phyloP scores from a whole-genome alignment of 768 basidiomycete species.

The Rhizopogon vesiculosus region DNA sequence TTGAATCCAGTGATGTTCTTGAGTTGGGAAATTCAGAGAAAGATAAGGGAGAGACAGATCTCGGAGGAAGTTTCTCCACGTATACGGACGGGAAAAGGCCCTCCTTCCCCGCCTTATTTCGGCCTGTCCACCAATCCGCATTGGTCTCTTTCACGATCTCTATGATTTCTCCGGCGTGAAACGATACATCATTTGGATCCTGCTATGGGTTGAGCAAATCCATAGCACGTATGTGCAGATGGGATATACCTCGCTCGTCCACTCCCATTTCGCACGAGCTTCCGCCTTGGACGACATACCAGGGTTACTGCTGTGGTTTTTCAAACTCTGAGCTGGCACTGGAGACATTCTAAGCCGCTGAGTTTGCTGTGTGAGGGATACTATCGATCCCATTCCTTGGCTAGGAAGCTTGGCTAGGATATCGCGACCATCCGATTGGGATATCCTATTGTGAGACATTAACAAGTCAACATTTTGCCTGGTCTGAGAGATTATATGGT shows the following conservation, averaged over 20 bases:
- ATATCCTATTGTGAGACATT: slow-evolving; percentile 36
- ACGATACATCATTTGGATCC: slow-evolving; percentile 77
- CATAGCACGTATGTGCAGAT: background rate
- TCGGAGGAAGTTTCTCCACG: slow-evolving; percentile 46
- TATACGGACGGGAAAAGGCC: slow-evolving; percentile 80
- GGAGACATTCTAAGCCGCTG: slow-evolving; percentile 22
- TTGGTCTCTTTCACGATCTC: slow-evolving; percentile 83
- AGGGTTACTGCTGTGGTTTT: background rate
- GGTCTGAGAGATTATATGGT: slow-evolving; percentile 42
- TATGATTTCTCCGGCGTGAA: slow-evolving; percentile 70
- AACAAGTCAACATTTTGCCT: slow-evolving; percentile 44
- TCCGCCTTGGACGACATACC: slow-evolving; percentile 12
- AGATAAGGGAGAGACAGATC: slow-evolving; percentile 14
- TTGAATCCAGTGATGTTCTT: slow-evolving; percentile 4
- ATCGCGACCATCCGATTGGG: slow-evolving; percentile 31
- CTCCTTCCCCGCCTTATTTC: slow-evolving; percentile 47
- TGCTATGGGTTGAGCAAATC: slow-evolving; percentile 22
- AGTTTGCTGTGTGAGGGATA: slow-evolving; percentile 17
- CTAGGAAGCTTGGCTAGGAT: slow-evolving; percentile 36
- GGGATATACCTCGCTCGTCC: slow-evolving; percentile 22
- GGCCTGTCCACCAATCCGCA: slow-evolving; percentile 88
- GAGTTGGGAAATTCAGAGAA: slow-evolving; percentile 20
- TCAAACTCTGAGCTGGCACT: background rate
- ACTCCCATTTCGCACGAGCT: slow-evolving; percentile 25
- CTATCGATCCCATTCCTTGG: slow-evolving; percentile 13